These are phyloP conservation scores for Eucalyptus virginea DNA, from an alignment of 345 rosid species.

Conservation along the genomic window DNA sequence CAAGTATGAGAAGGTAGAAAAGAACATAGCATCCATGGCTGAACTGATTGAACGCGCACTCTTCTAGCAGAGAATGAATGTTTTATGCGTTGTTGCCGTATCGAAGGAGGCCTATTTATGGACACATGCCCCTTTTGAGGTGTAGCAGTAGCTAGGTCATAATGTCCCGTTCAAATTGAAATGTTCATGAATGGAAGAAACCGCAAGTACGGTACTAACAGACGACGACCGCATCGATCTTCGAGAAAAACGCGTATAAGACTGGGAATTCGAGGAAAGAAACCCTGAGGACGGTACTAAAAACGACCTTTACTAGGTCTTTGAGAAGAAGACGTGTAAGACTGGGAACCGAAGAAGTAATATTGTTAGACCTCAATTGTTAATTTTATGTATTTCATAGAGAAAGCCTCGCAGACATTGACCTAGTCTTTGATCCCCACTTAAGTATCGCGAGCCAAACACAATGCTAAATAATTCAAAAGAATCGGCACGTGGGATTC, in stretches of 20 bases:
- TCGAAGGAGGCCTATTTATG: neutral
- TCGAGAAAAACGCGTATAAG: neutral
- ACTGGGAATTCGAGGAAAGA: neutral
- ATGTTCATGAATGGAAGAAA: neutral
- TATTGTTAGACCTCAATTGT: neutral
- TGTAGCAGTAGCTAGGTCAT: neutral
- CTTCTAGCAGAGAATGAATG: neutral
- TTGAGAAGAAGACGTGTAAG: neutral
- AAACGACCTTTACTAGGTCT: too few relatives aligned
- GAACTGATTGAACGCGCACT: neutral
- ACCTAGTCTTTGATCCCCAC: neutral
- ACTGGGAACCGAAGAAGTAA: neutral
- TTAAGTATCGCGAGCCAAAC: neutral
- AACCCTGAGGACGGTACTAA: too few relatives aligned
- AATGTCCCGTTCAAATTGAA: too few relatives aligned
- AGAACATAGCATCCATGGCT: neutral
- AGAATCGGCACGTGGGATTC: too few relatives aligned
- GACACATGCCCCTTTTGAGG: neutral
- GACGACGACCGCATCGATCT: neutral
- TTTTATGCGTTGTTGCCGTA: neutral
- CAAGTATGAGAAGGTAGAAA: neutral
- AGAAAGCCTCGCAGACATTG: too few relatives aligned
- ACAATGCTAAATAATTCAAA: neutral
- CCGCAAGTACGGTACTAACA: neutral
- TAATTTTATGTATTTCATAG: too few relatives aligned